phyloP scores from a whole-genome alignment of 495 filamentous ascomycete species.

The Lentithecium fluviatile region DNA sequence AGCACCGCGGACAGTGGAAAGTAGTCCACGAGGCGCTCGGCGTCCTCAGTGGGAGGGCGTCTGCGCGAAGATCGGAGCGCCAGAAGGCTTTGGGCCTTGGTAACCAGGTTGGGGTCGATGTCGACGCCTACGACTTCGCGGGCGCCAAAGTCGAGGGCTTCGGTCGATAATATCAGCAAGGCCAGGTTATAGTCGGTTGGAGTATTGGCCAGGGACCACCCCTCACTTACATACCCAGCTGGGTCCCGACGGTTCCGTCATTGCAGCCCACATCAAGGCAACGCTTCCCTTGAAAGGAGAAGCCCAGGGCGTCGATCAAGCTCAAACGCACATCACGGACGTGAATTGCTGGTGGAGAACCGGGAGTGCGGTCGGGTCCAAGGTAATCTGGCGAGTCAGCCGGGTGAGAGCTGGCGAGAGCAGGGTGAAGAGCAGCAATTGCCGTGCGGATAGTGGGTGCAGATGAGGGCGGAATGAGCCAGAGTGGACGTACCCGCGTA shows the following conservation, averaged over 20 bases:
- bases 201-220: constrained; percentile 21
- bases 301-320: constrained; percentile 33
- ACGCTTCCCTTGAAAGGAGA: constrained; percentile 36
- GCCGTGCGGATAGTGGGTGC: neutral
- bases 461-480: constrained; percentile 23
- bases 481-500: constrained; percentile 23
- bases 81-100: constrained; percentile 40
- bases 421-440: no score
- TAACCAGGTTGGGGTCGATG: constrained; percentile 40
- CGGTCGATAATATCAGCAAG: constrained; percentile 32
- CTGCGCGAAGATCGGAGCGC: constrained; percentile 40
- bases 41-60: constrained; percentile 15
- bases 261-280: constrained; percentile 48
- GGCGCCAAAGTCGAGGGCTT: constrained; percentile 43
- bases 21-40: constrained; percentile 35
- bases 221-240: constrained; percentile 38
- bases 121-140: constrained; percentile 43
- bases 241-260: constrained; percentile 40
- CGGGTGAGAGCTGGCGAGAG: no score
- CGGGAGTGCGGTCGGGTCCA: constrained; percentile 9
- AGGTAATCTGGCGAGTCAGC: constrained; percentile 15
- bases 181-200: constrained; percentile 34
- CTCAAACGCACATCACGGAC: constrained; percentile 43
- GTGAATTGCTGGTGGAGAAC: constrained; percentile 37
- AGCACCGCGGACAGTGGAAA: constrained; percentile 46